Percentiles rank a stretch among this genome's conserved stretches.
Conservation (phyloP, 495 filamentous ascomycete species). For the Hypoxylon intermedium region DNA sequence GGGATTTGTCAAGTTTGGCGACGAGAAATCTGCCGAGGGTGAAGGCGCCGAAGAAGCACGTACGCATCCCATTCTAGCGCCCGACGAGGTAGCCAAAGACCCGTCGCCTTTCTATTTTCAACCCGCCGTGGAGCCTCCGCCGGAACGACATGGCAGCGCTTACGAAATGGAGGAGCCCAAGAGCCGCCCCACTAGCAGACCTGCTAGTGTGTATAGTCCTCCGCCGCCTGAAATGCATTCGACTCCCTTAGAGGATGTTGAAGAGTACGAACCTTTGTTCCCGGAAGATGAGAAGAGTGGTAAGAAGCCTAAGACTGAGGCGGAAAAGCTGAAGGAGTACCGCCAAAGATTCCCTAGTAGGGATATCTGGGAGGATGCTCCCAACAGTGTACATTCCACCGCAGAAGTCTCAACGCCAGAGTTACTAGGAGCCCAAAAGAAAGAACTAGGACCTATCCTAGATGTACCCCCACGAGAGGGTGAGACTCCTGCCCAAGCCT, state of each 20-base stretch:
- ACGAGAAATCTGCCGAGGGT: conserved; percentile 57
- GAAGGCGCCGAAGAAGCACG: conserved; percentile 62
- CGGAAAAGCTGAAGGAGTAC: conserved; percentile 60
- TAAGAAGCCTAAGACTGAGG: conserved; percentile 52
- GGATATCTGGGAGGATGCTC: conserved; percentile 97
- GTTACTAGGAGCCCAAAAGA: conserved; percentile 53
- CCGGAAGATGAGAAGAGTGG: conserved; percentile 77
- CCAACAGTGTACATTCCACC: conserved; percentile 81
- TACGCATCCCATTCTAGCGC: conserved; percentile 82
- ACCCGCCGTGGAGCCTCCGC: conserved; percentile 73
- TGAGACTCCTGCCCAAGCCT: conserved; percentile 60
- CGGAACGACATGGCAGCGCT: conserved; percentile 64
- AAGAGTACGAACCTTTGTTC: conserved; percentile 96
- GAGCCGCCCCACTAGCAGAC: conserved; percentile 77
- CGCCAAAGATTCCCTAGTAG: conserved; percentile 87
- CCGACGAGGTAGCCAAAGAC: conserved; percentile 88
- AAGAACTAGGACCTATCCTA: conserved; percentile 17
- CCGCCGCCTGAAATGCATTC: conserved; percentile 55
- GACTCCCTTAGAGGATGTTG: conserved; percentile 84
- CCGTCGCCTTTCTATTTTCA: conserved; percentile 60
- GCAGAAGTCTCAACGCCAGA: conserved; percentile 88
- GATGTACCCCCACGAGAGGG: conserved; percentile 44
- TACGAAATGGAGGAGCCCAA: conserved; percentile 60
- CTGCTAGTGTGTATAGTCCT: conserved; percentile 62
- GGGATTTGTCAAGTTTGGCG: conserved; percentile 58